Conservation (phyloP, 2,329 filamentous ascomycete species). For the Aureobasidium vineae region DNA sequence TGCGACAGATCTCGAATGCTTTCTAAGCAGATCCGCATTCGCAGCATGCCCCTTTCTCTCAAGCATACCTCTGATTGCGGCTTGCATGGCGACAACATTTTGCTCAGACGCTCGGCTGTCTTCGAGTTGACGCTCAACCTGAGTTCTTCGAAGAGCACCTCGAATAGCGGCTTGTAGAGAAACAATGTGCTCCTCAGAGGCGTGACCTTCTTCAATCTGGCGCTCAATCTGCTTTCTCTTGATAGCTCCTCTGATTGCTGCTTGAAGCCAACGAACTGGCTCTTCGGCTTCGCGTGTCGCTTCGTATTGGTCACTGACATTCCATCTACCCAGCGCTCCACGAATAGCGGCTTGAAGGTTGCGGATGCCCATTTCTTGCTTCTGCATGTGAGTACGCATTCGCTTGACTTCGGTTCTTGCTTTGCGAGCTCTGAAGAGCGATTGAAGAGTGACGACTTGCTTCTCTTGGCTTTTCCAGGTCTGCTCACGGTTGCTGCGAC, state of each 20-base stretch:
- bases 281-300: constrained; percentile 41
- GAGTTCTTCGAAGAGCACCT: constrained; percentile 56
- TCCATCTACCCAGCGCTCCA: constrained; percentile 54
- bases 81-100: constrained; percentile 53
- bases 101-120: constrained; percentile 63
- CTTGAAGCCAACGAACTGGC: constrained; percentile 42
- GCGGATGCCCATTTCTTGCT: constrained; percentile 47
- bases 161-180: constrained; percentile 57
- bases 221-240: constrained; percentile 44
- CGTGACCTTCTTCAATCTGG: constrained; percentile 61
- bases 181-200: constrained; percentile 60
- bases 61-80: constrained; percentile 63
- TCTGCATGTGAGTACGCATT: constrained; percentile 49
- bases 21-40: constrained; percentile 48
- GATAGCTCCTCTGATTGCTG: constrained; percentile 50
- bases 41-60: constrained; percentile 49
- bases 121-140: constrained; percentile 54
- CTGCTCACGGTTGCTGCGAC: constrained; percentile 60
- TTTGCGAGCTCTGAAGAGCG: constrained; percentile 68
- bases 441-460: constrained; percentile 74
- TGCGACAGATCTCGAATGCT: constrained; percentile 42
- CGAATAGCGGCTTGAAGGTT: constrained; percentile 47
- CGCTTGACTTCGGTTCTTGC: constrained; percentile 47
- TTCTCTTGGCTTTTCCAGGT: constrained; percentile 67
- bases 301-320: constrained; percentile 53